Percentiles rank a stretch among this genome's conserved stretches.
These are phyloP conservation scores for Myotisia sp. DNA, from an alignment of 2,329 filamentous ascomycete genomes.

Conservation along the genomic window DNA sequence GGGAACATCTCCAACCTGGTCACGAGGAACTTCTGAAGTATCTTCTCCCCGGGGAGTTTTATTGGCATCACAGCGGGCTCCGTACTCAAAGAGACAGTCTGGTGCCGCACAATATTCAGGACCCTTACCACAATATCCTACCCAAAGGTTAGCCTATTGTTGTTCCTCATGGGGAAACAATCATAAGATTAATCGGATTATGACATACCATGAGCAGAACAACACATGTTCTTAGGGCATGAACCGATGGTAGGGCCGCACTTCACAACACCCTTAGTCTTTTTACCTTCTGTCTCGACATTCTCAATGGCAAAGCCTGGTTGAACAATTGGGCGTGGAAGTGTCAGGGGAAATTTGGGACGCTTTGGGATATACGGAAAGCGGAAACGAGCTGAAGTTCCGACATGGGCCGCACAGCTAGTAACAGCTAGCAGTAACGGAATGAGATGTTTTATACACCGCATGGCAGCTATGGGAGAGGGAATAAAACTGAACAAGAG, in stretches of 20 bases:
- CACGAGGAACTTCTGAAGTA: slow-evolving; percentile 23
- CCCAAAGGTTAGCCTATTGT: background rate
- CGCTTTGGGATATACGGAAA: background rate
- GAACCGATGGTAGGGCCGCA: slow-evolving; percentile 24
- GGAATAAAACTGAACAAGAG: background rate
- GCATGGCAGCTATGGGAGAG: background rate
- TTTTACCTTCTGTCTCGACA: background rate
- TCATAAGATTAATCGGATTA: background rate
- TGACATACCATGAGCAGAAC: slow-evolving; percentile 24
- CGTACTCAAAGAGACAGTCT: slow-evolving; percentile 28
- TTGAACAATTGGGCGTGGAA: slow-evolving; percentile 6
- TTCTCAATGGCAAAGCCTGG: slow-evolving; percentile 8
- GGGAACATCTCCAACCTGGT: slow-evolving; percentile 23
- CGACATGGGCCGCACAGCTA: background rate
- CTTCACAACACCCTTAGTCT: slow-evolving; percentile 1
- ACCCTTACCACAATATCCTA: slow-evolving; percentile 28
- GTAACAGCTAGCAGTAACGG: slow-evolving; percentile 1
- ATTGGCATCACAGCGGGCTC: slow-evolving; percentile 25
- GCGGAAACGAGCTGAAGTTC: slow-evolving; percentile 1
- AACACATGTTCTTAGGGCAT: slow-evolving; percentile 25
- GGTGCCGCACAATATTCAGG: slow-evolving; percentile 27
- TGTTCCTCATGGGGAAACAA: background rate
- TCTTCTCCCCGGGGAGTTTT: slow-evolving; percentile 22
- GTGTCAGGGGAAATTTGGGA: slow-evolving; percentile 7
- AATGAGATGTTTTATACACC: slow-evolving; percentile 1